Evolutionary conservation across 2,329 filamentous ascomycete genomes (phyloP).

Genomic region (Lasiodiplodia citricola): DNA sequence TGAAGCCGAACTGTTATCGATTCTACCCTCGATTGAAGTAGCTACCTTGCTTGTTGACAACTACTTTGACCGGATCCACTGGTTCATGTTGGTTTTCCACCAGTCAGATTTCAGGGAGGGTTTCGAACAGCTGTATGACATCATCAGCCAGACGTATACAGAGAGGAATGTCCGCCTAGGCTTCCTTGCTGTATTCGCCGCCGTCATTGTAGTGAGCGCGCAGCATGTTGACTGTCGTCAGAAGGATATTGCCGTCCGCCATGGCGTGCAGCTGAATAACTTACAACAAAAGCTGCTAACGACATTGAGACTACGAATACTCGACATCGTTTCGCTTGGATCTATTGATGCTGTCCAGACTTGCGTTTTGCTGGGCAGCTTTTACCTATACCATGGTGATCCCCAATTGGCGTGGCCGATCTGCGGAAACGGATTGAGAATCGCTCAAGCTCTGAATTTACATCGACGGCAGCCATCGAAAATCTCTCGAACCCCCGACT

Average conservation of each 20-base stretch:
- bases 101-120: not conserved
- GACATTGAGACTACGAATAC: not conserved
- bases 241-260: not conserved
- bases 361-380: not conserved
- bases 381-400: not conserved
- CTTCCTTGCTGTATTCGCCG: not conserved
- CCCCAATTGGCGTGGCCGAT: not conserved
- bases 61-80: conserved; percentile 4
- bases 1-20: not conserved
- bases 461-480: not conserved
- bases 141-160: not conserved
- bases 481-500: not conserved
- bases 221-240: not conserved
- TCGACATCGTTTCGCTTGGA: not conserved
- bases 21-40: not conserved
- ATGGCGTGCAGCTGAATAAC: not conserved
- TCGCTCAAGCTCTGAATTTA: not conserved
- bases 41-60: not conserved
- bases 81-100: conserved; percentile 6
- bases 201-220: not conserved
- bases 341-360: not conserved
- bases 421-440: not conserved
- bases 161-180: not conserved
- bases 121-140: not conserved
- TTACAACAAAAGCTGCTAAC: not conserved